Percentiles rank a stretch among this genome's conserved stretches.
Conservation (phyloP, 2,329 filamentous ascomycete genomes). For the Polychaeton citri region DNA sequence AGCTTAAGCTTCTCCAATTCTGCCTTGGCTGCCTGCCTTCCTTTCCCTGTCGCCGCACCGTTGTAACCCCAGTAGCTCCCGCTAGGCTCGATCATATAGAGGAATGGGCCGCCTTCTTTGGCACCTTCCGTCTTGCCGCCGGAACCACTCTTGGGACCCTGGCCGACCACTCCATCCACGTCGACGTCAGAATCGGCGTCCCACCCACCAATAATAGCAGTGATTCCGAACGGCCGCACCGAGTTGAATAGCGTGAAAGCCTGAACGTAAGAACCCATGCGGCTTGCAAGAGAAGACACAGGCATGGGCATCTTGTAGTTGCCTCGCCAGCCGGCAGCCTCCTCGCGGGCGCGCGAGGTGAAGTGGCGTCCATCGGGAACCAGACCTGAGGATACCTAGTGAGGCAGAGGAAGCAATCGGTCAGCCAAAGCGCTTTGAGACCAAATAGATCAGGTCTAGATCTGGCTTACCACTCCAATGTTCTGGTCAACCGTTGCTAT, state of each 20-base stretch:
- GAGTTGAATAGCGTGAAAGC: slow-evolving; percentile 96
- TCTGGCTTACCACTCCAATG: slow-evolving; percentile 66
- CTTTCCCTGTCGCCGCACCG: slow-evolving; percentile 92
- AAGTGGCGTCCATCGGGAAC: slow-evolving; percentile 93
- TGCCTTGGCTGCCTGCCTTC: slow-evolving; percentile 89
- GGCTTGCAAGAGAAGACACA: slow-evolving; percentile 71
- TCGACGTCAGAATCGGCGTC: slow-evolving; percentile 75
- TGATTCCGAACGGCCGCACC: slow-evolving; percentile 92
- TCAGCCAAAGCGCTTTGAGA: too few relatives aligned
- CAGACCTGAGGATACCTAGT: slow-evolving; percentile 89
- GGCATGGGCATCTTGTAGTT: slow-evolving; percentile 93
- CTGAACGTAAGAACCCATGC: slow-evolving; percentile 93
- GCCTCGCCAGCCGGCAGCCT: slow-evolving; percentile 80
- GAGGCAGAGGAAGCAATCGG: too few relatives aligned
- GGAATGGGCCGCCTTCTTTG: slow-evolving; percentile 74
- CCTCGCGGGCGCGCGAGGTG: slow-evolving; percentile 83
- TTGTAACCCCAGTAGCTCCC: slow-evolving; percentile 99
- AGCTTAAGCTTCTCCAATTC: slow-evolving; percentile 97
- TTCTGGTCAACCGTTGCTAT: slow-evolving; percentile 92
- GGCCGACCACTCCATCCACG: slow-evolving; percentile 83
- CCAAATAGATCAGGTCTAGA: too few relatives aligned
- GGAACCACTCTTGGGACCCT: slow-evolving; percentile 62
- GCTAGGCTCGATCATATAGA: slow-evolving; percentile 99
- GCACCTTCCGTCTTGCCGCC: slow-evolving; percentile 68
- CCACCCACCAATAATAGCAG: slow-evolving; percentile 84